Base-by-base conservation (phyloP, 164 flowering plant species). In the Liriodendron chinense region DNA sequence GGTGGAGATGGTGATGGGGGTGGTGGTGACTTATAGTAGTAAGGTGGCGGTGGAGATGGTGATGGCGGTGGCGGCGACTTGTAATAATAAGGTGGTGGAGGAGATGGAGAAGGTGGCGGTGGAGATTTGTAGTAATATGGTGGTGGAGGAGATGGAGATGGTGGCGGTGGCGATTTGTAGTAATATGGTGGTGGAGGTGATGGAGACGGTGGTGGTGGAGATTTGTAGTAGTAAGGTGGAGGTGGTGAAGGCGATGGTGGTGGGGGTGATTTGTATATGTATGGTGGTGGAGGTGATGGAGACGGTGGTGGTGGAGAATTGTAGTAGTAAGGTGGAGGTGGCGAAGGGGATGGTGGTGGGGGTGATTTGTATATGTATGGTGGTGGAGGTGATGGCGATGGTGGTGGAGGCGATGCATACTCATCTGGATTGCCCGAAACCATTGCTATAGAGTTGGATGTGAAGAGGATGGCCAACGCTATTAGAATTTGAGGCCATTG, bases 151-250 rank as follows among this genome's bases (percentile, higher is more conserved):
- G 74, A 74, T 1, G 77, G 74, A 0, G 77, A 84, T 16, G 89
- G 89, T 12, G 85, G 85, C 13, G 85, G 86, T 2, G 85, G 72
- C 18, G 72, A 69, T 12, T 65, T 78, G 72, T 78, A 78, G 3
- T 66, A 7, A 6, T 78, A 78, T 1, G 75, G 75, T 13, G 78
- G 75, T 24, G 80, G 47, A 22, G 76, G 73, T 2, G 73, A 78
- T 0, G 78, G 80, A 0, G 79, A n/a, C 0, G 83, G 86, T 5
- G 85, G 87, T 1, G 87, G 86, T 0, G 85, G 84, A 0, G 86
- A 83, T 3, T 69, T 74, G 70, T 78, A 78, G 2, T 16, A 4
- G 1, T 78, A 73, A 7, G 80, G 76, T n/a, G 76, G 81, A 16
- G 77, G 77, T 0, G 74, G 72, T 0, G 78, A 74, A 1, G 75